Evolutionary conservation across 2,329 filamentous ascomycete species (phyloP), one percentile per base, ranked within the genome.

Genomic region (Aspergillus sclerotialis): DNA sequence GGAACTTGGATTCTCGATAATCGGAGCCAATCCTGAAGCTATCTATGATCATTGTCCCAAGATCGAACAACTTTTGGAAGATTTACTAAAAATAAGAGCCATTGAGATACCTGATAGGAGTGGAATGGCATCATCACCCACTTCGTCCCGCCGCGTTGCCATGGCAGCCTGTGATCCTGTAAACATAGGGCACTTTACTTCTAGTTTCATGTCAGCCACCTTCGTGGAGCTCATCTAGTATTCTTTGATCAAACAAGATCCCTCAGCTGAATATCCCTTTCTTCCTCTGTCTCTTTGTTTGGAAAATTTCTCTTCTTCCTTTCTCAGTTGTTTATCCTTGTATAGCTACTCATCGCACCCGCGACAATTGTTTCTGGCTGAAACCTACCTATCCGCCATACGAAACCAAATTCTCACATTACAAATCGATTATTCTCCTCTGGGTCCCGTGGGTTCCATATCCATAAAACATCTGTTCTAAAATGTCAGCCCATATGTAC

Each of bases 151-250:
- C 31, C 31, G 36, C 41, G 58, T 61, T 61, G 58, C 58, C 50
- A 61, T 61, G 53, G 53, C 56, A 61, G 50, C 52, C 34, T 35
- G 58, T 59, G 60, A 60, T 58, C 57, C 10, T 6, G 19, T 23
- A 23, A 23, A 23, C 19, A 23, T 10, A 10, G 7, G 6, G 7
- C 7, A 23, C 19, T 23, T 10, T 23, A n/a, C n/a, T n/a, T n/a
- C n/a, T n/a, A n/a, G n/a, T n/a, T n/a, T n/a, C n/a, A n/a, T n/a
- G n/a, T n/a, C n/a, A n/a, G n/a, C n/a, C n/a, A n/a, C n/a, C n/a
- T n/a, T n/a, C n/a, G n/a, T n/a, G n/a, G n/a, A n/a, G n/a, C n/a
- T 10, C 10, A 23, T 23, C 19, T 23, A 10, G 19, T 7, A 6
- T 23, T 6, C 19, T 23, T 6, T 10, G 19, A 23, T 23, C 10